Base-by-base conservation (phyloP, 2,329 filamentous ascomycete species). In the Chaetomium olivaceum region DNA sequence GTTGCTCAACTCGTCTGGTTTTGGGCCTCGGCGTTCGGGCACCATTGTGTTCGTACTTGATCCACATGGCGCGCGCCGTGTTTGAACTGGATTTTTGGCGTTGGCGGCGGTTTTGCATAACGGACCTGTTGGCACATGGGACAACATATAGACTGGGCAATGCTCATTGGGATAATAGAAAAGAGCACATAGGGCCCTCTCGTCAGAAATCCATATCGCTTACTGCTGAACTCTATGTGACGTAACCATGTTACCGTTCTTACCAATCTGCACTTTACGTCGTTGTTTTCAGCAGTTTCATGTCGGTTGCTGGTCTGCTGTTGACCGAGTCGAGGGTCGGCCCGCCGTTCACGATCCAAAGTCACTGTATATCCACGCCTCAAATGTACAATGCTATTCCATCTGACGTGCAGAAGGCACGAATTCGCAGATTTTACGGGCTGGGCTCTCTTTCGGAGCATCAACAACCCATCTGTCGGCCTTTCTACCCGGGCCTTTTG, bases 361-460 rank as follows among this genome's bases (percentile, higher is more conserved):
- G 39, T 43, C 39, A 43, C 2, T 46, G n/a, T 11, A 21, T 48
- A 48, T 23, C 46, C 23, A 48, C 21, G 58, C 52, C 16, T 61
- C 16, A 8, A 66, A 66, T 60, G 64, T 66, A 61, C 61, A 63
- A 60, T 63, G 25, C 36, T 43, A 63, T 66, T 66, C 36, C 36
- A 23, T 46, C 25, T 31, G 6, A 21, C 57, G 56, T n/a, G 57
- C 23, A 48, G 16, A 25, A 29, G 14, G 23, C 51, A 63, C 23
- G 60, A 25, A 54, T 12, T 39, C 31, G 29, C 25, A 12, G 48
- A 29, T 29, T 64, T n/a, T 58, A 55, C 29, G 39, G 19, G 48
- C 27, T 12, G 43, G 11, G 27, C 31, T 46, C 57, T 52, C 46
- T n/a, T 31, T 7, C 21, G 16, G 43, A 36, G 31, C 31, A 39